These are phyloP conservation scores for Cercospora beticola DNA, from an alignment of 2,329 filamentous ascomycete species.

Conservation along the genomic window DNA sequence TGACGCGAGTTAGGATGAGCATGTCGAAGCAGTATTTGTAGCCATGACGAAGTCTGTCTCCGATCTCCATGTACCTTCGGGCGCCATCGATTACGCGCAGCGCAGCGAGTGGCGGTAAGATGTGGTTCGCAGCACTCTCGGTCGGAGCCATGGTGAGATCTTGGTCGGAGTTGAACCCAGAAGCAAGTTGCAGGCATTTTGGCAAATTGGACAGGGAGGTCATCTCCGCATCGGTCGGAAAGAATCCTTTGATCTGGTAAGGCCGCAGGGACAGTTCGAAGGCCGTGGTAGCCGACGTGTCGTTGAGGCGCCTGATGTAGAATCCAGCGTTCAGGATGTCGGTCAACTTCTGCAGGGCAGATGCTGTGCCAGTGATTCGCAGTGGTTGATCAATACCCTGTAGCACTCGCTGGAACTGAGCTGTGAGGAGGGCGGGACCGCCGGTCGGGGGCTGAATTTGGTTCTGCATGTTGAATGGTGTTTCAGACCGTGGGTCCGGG, in stretches of 20 bases:
- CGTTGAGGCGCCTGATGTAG: neutral
- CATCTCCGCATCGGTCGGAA: conserved; percentile 4
- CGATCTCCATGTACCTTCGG: neutral
- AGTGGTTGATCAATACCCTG: neutral
- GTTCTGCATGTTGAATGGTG: neutral
- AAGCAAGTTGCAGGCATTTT: neutral
- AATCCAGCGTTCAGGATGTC: neutral
- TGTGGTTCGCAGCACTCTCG: neutral
- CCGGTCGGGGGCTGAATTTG: neutral
- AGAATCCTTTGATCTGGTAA: neutral
- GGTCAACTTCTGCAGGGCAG: neutral
- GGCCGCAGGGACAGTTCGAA: neutral
- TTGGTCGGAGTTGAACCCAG: neutral
- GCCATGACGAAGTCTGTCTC: neutral
- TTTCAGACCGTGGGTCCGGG: neutral
- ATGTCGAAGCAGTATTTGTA: neutral
- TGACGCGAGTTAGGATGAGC: neutral
- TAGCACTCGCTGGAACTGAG: neutral
- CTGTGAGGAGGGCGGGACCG: neutral
- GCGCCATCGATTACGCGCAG: conserved; percentile 2
- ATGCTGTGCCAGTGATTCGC: neutral
- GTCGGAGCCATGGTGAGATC: neutral
- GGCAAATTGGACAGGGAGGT: neutral
- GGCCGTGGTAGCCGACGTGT: neutral
- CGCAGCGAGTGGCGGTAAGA: neutral